Conservation (phyloP, 176 grass and related monocot genomes). For the Eremochloa ophiuroides region DNA sequence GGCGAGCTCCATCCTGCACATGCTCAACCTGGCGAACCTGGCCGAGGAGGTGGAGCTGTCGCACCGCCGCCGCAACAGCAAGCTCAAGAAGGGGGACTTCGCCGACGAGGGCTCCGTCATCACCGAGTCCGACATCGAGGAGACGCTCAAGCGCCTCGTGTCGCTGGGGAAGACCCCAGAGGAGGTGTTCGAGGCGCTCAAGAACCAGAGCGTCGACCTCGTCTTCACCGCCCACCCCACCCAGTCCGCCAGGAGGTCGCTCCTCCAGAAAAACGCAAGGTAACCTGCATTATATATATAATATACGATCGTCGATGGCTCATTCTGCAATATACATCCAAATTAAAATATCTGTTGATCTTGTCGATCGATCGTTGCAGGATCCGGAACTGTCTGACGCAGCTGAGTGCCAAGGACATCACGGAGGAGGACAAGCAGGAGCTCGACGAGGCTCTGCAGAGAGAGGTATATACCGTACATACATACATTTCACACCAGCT, state of each 20-base stretch:
- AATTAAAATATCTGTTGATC: background rate
- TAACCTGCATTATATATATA: background rate
- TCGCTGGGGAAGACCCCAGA: slow-evolving; percentile 41
- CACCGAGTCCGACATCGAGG: slow-evolving; percentile 87
- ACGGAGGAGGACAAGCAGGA: slow-evolving; percentile 59
- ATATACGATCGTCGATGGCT: too few relatives aligned
- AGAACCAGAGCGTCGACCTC: slow-evolving; percentile 79
- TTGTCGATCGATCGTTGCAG: slow-evolving; percentile 35
- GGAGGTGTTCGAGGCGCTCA: slow-evolving; percentile 86
- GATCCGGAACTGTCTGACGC: slow-evolving; percentile 61
- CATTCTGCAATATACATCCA: background rate
- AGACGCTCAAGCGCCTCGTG: slow-evolving; percentile 69
- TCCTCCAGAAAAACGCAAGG: slow-evolving; percentile 82
- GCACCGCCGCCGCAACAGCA: slow-evolving; percentile 60
- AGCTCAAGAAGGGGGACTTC: slow-evolving; percentile 58
- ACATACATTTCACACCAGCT: background rate
- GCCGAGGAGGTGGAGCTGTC: slow-evolving; percentile 90
- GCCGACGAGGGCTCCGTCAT: slow-evolving; percentile 58
- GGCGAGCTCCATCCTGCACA: slow-evolving; percentile 76
- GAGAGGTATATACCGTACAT: slow-evolving; percentile 47
- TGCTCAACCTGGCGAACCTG: slow-evolving; percentile 90
- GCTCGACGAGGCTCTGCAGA: slow-evolving; percentile 82
- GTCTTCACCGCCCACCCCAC: slow-evolving; percentile 93
- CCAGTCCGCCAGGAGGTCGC: slow-evolving; percentile 70
- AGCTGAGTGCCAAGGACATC: slow-evolving; percentile 71